These are phyloP conservation scores for Populus hybrid DNA, from an alignment of 441 rosid species.

Conservation along the genomic window DNA sequence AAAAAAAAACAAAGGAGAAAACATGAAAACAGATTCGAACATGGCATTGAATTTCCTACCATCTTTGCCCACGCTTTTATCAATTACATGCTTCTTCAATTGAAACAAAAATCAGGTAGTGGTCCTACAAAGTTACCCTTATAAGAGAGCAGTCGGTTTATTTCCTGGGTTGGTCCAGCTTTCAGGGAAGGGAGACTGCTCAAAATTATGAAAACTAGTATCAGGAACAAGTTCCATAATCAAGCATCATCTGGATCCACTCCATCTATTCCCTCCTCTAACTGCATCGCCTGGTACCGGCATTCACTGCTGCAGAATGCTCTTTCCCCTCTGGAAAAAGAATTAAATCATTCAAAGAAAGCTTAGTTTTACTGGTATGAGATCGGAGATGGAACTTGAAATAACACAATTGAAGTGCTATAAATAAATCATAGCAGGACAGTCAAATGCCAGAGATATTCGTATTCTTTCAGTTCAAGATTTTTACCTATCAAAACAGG, in stretches of 20 bases:
- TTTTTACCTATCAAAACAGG: background rate
- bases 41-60: conserved; percentile 5
- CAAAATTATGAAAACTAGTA: conserved; percentile 2
- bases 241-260: conserved; percentile 24
- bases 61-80: conserved; percentile 6
- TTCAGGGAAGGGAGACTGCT: background rate
- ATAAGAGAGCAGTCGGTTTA: conserved; percentile 2
- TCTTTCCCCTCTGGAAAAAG: conserved; percentile 64
- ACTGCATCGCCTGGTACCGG: conserved; percentile 61
- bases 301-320: conserved; percentile 92
- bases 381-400: background rate
- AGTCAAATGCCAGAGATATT: background rate
- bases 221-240: conserved; percentile 17
- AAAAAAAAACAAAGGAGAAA: background rate
- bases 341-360: background rate
- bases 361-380: too few relatives aligned
- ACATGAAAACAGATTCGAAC: background rate
- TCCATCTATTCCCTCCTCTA: conserved; percentile 38
- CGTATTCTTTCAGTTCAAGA: background rate
- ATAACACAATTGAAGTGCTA: background rate
- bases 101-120: conserved; percentile 8
- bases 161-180: conserved; percentile 2
- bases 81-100: background rate
- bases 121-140: background rate
- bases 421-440: background rate